Percentiles rank a stretch among this genome's conserved stretches.
Conservation (phyloP, 2,329 filamentous ascomycete species). For the Chrysoporthe deuterocubensis region DNA sequence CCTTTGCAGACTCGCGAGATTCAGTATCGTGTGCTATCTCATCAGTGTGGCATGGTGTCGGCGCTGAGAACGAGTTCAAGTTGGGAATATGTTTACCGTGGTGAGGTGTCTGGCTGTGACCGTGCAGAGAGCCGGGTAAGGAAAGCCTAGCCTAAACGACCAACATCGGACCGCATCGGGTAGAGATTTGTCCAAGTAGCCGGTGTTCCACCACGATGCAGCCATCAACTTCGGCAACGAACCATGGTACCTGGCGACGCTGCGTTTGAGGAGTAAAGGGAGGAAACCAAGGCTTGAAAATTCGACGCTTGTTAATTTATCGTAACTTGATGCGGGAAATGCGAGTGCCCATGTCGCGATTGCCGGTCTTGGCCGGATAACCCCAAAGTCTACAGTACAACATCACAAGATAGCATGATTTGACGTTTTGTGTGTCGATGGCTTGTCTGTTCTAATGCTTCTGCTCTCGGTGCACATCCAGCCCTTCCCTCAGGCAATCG, state of each 20-base stretch:
- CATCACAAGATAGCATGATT: neutral
- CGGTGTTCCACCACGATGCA: conserved; percentile 24
- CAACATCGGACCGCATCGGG: conserved; percentile 27
- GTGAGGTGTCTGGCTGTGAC: neutral
- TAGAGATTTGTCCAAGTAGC: conserved; percentile 25
- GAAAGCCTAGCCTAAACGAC: conserved; percentile 18
- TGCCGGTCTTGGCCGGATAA: conserved; percentile 12
- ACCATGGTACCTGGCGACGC: neutral
- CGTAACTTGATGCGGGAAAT: neutral
- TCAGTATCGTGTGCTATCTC: neutral
- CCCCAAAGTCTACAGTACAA: neutral
- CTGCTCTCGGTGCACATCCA: neutral
- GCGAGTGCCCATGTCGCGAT: conserved; percentile 11
- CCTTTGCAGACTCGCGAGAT: conserved; percentile 3
- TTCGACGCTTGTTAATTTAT: neutral
- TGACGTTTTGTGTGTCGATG: neutral
- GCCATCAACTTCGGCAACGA: neutral
- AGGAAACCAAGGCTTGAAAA: neutral
- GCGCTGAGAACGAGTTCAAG: neutral
- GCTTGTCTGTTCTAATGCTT: neutral
- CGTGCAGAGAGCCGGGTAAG: conserved; percentile 5
- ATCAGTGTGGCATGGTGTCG: conserved; percentile 17
- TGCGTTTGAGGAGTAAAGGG: neutral
- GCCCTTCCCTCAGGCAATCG: no score
- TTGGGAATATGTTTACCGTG: neutral